Evolutionary conservation across 495 filamentous ascomycete species (phyloP), one percentile per base, ranked within the genome.

Genomic region (Talaromyces proteolyticus): DNA sequence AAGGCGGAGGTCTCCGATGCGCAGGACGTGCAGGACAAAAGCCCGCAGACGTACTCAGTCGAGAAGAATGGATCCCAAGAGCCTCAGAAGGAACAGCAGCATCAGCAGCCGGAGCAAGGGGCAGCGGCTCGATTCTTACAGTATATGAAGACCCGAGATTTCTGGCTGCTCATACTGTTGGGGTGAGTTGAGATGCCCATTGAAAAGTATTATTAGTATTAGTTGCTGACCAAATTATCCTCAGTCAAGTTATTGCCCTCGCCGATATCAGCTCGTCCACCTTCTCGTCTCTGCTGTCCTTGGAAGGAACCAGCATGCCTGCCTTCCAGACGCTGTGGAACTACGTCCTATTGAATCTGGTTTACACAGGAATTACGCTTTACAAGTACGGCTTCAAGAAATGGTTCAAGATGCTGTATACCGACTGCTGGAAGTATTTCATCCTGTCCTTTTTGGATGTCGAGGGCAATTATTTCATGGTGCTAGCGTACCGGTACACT

Each of bases 281-380:
- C 40, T 88, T 97, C 68, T 86, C 86, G 20, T 76, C 76, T 11
- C 81, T 96, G 19, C 85, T 98, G 12, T 76, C 73, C 18, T 57
- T 62, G 2, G 66, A 79, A 50, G 76, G 80, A 23, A 93, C 88
- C 53, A 88, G 80, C 29, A 94, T 98, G 59, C 93, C 93, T 12
- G 91, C 93, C 36, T 95, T 96, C 72, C 93, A 98, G 70, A 91
- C 88, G 4, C 81, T 97, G 57, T 91, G 95, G 74, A 95, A 90
- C 65, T 98, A 98, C 64, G 76, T 87, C n/a, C 66, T 96, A n/a
- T 75, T 98, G 29, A 85, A 85, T 22, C 51, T 88, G 18, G 76
- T 95, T 52, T 98, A 93, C 70, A 84, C 91, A 17, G 78, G 82
- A 11, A 85, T 85, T 63, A 91, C 90, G 1, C 66, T 95, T 21